Evolutionary conservation across 768 basidiomycete species (phyloP), one percentile per base, ranked within the genome.

Genomic region (Fomitopsis serialis): DNA sequence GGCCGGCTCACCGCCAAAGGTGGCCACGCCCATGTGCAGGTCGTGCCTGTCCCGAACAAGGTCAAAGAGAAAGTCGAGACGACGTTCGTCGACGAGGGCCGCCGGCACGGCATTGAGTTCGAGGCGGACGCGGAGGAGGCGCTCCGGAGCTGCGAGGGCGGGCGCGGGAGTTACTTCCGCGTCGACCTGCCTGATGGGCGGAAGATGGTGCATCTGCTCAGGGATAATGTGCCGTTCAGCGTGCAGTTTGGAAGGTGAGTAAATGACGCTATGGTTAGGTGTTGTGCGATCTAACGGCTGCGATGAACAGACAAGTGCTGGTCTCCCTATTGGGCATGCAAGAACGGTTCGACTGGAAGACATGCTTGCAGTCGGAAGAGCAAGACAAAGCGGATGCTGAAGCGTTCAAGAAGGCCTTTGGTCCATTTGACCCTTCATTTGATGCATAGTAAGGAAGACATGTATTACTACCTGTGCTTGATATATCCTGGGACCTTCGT

Each of bases 1-100:
- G 91, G 87, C 12, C 80, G 95, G 8, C 67, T 93, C 42, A 81
- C 81, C 53, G 81, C 86, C 2, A 89, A 89, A 69, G 95, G 93
- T 10, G 96, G 94, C 0, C 97, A 99, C 63, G 94, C 93, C 13
- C 96, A 98, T 69, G 75, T 97, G 8, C 97, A 98, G 66, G 84
- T 79, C 34, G 79, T 92, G 1, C 91, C 94, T 23, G 68, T 95
- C 6, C 92, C 93, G 0, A 57, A 69, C n/a, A 74, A 74, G 40
- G 66, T 90, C 36, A 71, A 81, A 57, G 74, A 79, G 45, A 74
- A 79, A 54, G 79, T 96, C 11, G 87, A 87, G 66, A 71, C 78
- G 11, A 76, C 82, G 11, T 98, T 98, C 68, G 60, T 78, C 17
- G 70, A 74, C n/a, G 87, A 89, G 65, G 93, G 89, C 6, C 74